Evolutionary conservation across 768 basidiomycete genomes (phyloP), one percentile per base, ranked within the genome.

Genomic region (Tylopilus balloui): DNA sequence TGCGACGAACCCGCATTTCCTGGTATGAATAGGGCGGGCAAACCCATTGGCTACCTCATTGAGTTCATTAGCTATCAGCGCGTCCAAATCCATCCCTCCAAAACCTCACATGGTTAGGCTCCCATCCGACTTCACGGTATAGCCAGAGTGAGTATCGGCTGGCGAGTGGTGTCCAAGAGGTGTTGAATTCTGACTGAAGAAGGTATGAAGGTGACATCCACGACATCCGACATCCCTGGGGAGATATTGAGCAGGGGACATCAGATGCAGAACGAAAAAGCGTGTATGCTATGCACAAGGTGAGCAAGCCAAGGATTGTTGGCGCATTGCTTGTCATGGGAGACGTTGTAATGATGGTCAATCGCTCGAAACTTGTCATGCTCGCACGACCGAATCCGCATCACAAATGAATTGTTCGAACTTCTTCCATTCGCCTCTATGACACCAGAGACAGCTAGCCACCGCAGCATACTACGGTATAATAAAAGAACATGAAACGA

Each of bases 1-100:
- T 82, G 84, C 28, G 88, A 93, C 2, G 91, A 94, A 6, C 96
- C 96, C 20, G 95, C 95, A 65, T 97, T 98, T 8, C 96, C 96
- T 2, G 96, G 96, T 36, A 98, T 86, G 71, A 97, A 99, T 24
- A 99, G 74, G 24, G 95, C 91, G n/a, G 96, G 96, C 15, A 78
- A 62, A 32, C 92, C 90, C 45, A 71, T 52, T 24, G 61, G 48
- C 66, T 67, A 49, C 31, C 38, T 29, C 43, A 35, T 31, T 34
- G 46, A 23, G 20, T 15, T 29, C 35, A 13, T 56, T 36, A 51
- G 48, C 29, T 27, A 19, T 14, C n/a, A 28, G 25, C 37, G 9
- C 4, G 17, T 28, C 34, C 23, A 15, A 38, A 14, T 12, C 21
- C n/a, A 55, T 67, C 45, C 17, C 38, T 20, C 4, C 34, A 41